phyloP scores from a whole-genome alignment of 1,139 yeast species.

The Insectozyma bohioensis region DNA sequence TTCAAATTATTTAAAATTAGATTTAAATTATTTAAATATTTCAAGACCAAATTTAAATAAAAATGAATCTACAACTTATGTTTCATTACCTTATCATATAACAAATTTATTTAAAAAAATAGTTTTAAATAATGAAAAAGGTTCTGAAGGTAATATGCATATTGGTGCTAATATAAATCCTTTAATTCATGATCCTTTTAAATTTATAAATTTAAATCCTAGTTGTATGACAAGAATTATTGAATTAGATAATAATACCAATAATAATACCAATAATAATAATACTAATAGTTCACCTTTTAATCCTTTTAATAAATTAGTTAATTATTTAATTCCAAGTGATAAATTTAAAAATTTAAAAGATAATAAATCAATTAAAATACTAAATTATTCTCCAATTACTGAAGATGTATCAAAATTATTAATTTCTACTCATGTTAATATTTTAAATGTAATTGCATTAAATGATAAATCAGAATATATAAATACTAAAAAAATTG shows the following conservation, averaged over 20 bases:
- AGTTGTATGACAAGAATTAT: slow-evolving; percentile 45
- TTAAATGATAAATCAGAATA: slow-evolving; percentile 26
- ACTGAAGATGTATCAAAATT: slow-evolving; percentile 18
- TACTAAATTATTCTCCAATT: not conserved
- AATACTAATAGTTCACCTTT: slow-evolving; percentile 4
- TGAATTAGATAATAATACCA: too few relatives aligned
- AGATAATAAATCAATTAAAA: not conserved
- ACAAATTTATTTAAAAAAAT: slow-evolving; percentile 30
- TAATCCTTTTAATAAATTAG: slow-evolving; percentile 28
- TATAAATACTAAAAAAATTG: slow-evolving; percentile 20
- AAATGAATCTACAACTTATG: slow-evolving; percentile 44
- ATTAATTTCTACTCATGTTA: slow-evolving; percentile 35
- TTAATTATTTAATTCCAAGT: slow-evolving; percentile 24
- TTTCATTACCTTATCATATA: slow-evolving; percentile 43
- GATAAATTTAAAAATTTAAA: slow-evolving; percentile 3
- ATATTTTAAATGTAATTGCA: slow-evolving; percentile 37
- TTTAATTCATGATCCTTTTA: slow-evolving; percentile 51
- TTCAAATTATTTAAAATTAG: slow-evolving; percentile 19
- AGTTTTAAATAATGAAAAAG: slow-evolving; percentile 27
- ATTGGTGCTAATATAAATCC: slow-evolving; percentile 59
- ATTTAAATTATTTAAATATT: slow-evolving; percentile 34
- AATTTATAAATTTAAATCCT: slow-evolving; percentile 52
- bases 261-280: too few relatives aligned
- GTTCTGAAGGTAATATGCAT: slow-evolving; percentile 49
- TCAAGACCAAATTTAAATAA: slow-evolving; percentile 36